Base-by-base conservation (phyloP, 192 early-diverging fungal species). In the Linnemannia exigua region DNA sequence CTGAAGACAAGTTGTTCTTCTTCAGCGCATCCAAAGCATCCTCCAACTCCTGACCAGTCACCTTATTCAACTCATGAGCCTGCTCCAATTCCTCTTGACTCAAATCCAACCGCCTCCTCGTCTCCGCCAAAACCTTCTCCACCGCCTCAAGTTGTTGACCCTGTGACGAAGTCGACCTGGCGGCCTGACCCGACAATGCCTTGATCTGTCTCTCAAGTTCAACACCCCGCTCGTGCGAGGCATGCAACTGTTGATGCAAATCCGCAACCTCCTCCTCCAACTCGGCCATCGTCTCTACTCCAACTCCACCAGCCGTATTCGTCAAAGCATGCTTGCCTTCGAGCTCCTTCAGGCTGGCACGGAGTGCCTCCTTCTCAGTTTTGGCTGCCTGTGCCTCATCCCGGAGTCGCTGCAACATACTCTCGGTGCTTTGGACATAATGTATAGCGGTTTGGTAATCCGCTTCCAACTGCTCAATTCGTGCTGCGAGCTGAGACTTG, bases 371-470 rank as follows among this genome's bases (percentile, higher is more conserved):
- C 12, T 20, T 33, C 36, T 88, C 82, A 20, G 22, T 76, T 67
- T 82, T 79, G 54, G 52, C 37, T 19, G 19, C 58, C 16, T 69
- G 67, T 20, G 81, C 66, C 68, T 88, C 89, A 36, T 85, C 87
- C 16, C 81, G 85, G 28, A 88, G 66, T 46, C 70, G 50, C 41
- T 86, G 75, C 28, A 90, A 63, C 58, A 74, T 80, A 14, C 74
- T 74, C 61, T 90, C 89, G 3, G 84, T 71, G 35, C 72, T 69
- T 68, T 90, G 80, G 17, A 79, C 87, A 33, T 82, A 77, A 15
- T 87, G 86, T 9, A 75, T 35, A 1, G 90, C 87, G 7, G 82
- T 84, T 35, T 89, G 87, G 68, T 89, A 87, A 71, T 90, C 90
- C 6, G 76, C 67, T 76, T 89, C 88, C 11, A 89, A 76, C 68